Base-by-base conservation (phyloP, 2,329 filamentous ascomycete species). In the Talaromyces sp. region DNA sequence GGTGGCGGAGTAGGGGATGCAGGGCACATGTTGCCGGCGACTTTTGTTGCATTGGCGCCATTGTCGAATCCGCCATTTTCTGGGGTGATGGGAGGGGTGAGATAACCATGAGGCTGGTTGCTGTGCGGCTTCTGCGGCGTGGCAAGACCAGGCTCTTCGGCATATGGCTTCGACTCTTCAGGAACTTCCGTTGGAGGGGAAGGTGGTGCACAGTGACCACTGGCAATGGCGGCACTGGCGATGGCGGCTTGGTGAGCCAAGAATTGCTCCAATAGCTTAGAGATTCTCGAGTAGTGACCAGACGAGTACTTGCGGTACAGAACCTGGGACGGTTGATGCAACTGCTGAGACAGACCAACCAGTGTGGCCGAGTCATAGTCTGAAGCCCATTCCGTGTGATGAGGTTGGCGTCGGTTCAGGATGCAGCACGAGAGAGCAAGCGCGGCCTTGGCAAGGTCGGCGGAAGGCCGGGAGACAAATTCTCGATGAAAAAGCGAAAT, bases 401-500 rank as follows among this genome's bases (percentile, higher is more conserved):
- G 86, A 65, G 88, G 83, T 74, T 96, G 92, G 47, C 88, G 85
- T 62, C 92, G 88, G 70, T 88, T 88, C 11, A 98, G 84, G 65
- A 99, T 92, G 72, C 91, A 93, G 65, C 93, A 85, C 44, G 93
- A 88, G 47, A 99, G 84, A 58, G 92, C 92, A 60, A 98, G 82
- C 11, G 93, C 92, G 51, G 92, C 89, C 67, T 92, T 85, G 52
- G 95, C 93, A 83, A 99, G 91, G 66, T 93, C 88, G 0, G 93
- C 96, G 22, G 95, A 92, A 71, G 89, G 89, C 60, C 90, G 92
- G 17, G 93, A 95, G 65, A 99, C 93, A 70, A 99, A 99, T 67
- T 98, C 95, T 71, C 93, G 90, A 81, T 98, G 92, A 79, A 97
- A 99, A 49, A 98, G 82, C 53, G 93, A 91, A 70, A 98, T 93